Evolutionary conservation across 2,329 filamentous ascomycete species (phyloP), one percentile per base, ranked within the genome.

Genomic region (Fusarium albosuccineum): DNA sequence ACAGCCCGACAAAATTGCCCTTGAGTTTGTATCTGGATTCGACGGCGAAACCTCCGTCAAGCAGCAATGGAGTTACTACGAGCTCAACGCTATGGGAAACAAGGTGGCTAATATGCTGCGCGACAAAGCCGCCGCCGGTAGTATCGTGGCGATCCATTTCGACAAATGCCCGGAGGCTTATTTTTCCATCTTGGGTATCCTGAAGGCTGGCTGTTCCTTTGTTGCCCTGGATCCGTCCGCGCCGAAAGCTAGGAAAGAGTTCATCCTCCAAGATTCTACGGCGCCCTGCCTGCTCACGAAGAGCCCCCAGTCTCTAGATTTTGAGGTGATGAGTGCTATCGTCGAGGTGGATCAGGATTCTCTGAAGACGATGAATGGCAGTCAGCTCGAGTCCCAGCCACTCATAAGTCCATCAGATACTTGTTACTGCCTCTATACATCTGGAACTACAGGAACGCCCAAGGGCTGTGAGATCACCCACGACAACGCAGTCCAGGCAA

Each of bases 381-480:
- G 53, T 1, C 37, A 70, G 39, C 44, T 66, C 76, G 16, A 62
- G 60, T 13, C 67, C 42, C 27, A 59, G 27, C 45, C 62, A 46
- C 22, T 3, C 0, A 74, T 82, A 30, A 68, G 60, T n/a, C 75
- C 76, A 13, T 81, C 85, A 22, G 86, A 90, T 67, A 88, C 88
- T 0, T 93, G 91, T 70, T 97, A 97, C 75, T 95, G 92, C 60
- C 83, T 97, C 1, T 97, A 97, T 76, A 97, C 93, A 0, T 95
- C 92, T 4, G 93, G 93, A 4, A 97, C 93, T 0, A 97, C 93
- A 0, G 93, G 93, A 3, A 92, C 89, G 0, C 93, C 94, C 0
- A 97, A 97, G 71, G 93, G 93, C 2, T 97, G 94, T 69, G 88
- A 96, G 60, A 89, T 97, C 46, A 97, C 92, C 0, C 94, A 97